Conservation (phyloP, 2,329 filamentous ascomycete genomes). For the Fusarium albidum region DNA sequence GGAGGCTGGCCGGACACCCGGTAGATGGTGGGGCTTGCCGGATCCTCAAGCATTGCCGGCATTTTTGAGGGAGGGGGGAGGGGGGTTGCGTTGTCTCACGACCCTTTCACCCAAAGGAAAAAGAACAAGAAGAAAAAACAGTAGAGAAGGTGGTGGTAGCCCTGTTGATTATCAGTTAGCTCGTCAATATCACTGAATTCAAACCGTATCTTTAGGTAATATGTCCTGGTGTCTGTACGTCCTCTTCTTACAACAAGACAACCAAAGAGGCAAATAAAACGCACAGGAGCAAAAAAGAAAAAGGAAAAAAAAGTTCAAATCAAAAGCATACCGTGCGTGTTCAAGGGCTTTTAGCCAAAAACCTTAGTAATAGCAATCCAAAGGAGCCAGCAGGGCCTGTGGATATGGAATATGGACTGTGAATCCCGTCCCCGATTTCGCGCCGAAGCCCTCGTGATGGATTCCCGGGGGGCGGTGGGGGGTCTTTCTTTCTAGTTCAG, state of each 20-base stretch:
- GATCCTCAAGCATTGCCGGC: constrained; percentile 83
- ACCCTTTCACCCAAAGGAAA: constrained; percentile 14
- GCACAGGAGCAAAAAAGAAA: constrained; percentile 18
- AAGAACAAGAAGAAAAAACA: not conserved
- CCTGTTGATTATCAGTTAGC: constrained; percentile 19
- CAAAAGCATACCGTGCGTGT: constrained; percentile 27
- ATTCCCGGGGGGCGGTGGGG: too few species aligned
- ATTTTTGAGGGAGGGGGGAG: constrained; percentile 54
- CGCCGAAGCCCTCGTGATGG: constrained; percentile 22
- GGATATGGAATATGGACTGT: constrained; percentile 18
- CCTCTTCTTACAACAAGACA: constrained; percentile 21
- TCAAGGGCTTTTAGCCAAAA: constrained; percentile 9
- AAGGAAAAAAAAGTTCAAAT: constrained; percentile 11
- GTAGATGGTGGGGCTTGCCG: constrained; percentile 73
- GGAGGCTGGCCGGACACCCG: constrained; percentile 72
- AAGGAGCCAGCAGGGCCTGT: constrained; percentile 29
- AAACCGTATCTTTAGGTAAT: constrained; percentile 5
- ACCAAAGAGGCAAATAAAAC: constrained; percentile 7
- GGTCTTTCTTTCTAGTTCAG: not conserved
- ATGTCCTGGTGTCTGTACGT: constrained; percentile 6
- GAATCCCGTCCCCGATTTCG: constrained; percentile 34
- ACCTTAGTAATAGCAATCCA: constrained; percentile 27
- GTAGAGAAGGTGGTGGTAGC: not conserved
- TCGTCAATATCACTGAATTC: constrained; percentile 3
- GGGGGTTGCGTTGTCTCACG: constrained; percentile 4